A percentile compares a stretch with the other conserved stretches of the same genome.
These are phyloP conservation scores for Turritis glabra DNA, from an alignment of 345 rosid species.

Conservation along the genomic window DNA sequence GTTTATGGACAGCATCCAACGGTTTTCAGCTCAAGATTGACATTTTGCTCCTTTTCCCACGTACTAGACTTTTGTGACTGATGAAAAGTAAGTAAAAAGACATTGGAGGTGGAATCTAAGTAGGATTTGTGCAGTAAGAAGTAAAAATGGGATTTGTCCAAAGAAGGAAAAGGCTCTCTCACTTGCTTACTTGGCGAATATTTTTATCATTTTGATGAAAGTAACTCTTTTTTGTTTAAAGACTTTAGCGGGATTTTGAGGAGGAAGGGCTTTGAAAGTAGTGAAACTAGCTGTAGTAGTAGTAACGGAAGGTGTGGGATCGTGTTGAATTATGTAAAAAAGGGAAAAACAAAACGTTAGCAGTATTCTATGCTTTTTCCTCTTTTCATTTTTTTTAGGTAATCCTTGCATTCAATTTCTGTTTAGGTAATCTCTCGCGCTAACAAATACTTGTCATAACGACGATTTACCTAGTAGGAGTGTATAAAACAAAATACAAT, in stretches of 20 bases:
- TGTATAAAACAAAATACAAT: background rate
- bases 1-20: constrained; percentile 2
- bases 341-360: background rate
- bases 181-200: constrained; percentile 9
- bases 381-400: background rate
- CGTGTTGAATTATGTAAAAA: constrained; percentile 1
- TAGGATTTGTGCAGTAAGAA: constrained; percentile 36
- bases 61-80: constrained; percentile 19
- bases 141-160: constrained; percentile 14
- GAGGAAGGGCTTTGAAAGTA: constrained; percentile 1
- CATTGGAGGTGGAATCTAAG: constrained; percentile 31
- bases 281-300: constrained; percentile 3
- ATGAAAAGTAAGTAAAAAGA: constrained; percentile 20
- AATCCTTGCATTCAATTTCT: too few species aligned
- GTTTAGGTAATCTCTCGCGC: background rate
- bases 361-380: background rate
- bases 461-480: background rate
- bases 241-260: constrained; percentile 2
- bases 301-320: constrained; percentile 21
- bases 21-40: constrained; percentile 12
- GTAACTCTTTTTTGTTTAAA: constrained; percentile 1
- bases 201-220: constrained; percentile 30
- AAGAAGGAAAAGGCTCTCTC: constrained; percentile 19
- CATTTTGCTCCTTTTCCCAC: constrained; percentile 16
- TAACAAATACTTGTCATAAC: background rate